Conservation (phyloP, 1,139 yeast genomes). For the Pichia sp. region DNA sequence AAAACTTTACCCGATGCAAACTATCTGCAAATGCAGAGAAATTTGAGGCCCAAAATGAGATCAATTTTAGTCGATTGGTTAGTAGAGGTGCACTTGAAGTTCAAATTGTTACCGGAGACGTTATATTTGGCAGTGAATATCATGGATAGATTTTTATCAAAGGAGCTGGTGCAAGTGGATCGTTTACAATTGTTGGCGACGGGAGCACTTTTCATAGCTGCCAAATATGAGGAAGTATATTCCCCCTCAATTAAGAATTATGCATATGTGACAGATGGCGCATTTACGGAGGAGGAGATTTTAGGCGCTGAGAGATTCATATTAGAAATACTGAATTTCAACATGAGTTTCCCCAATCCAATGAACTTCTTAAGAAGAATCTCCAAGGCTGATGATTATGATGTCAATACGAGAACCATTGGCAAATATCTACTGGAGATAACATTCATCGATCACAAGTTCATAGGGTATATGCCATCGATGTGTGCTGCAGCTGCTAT, state of each 20-base stretch:
- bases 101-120: constrained; percentile 85
- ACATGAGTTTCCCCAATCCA: constrained; percentile 86
- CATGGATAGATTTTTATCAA: constrained; percentile 85
- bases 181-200: constrained; percentile 87
- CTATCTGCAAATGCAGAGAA: constrained; percentile 68
- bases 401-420: constrained; percentile 83
- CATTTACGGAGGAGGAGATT: constrained; percentile 78
- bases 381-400: constrained; percentile 93
- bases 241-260: constrained; percentile 85
- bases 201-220: constrained; percentile 84
- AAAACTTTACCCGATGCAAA: constrained; percentile 73
- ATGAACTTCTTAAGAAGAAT: constrained; percentile 90
- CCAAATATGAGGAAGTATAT: constrained; percentile 92
- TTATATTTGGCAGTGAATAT: constrained; percentile 80
- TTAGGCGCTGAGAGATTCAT: constrained; percentile 83
- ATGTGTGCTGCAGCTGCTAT: constrained; percentile 87
- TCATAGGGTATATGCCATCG: constrained; percentile 75
- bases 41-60: constrained; percentile 78
- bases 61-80: constrained; percentile 92
- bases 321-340: constrained; percentile 67
- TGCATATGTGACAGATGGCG: constrained; percentile 82
- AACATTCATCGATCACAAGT: constrained; percentile 70
- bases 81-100: constrained; percentile 84
- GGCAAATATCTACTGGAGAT: constrained; percentile 87
- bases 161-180: constrained; percentile 73